Percentiles rank a stretch among this genome's conserved stretches.
These are phyloP conservation scores for Colletotrichum sp. DNA, from an alignment of 2,329 filamentous ascomycete species.

Conservation along the genomic window DNA sequence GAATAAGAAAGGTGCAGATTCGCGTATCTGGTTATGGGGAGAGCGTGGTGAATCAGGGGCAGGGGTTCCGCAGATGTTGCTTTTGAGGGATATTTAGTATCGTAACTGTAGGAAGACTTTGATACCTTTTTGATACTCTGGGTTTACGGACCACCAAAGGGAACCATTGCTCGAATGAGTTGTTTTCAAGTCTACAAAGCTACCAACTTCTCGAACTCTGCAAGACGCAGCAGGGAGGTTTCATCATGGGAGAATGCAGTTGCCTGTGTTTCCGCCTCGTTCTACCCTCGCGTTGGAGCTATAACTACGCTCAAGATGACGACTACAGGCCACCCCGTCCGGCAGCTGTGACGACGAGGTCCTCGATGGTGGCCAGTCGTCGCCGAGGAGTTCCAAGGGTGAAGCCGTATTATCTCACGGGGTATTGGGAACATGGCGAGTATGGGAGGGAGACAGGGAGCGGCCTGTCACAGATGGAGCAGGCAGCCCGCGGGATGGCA, in stretches of 20 bases:
- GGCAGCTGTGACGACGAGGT: background rate
- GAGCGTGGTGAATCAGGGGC: background rate
- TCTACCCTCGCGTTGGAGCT: background rate
- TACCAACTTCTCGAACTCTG: background rate
- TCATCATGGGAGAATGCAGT: background rate
- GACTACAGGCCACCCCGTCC: background rate
- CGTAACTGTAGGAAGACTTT: accelerated
- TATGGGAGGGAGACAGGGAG: background rate
- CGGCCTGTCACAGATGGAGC: background rate
- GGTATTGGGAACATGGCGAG: background rate
- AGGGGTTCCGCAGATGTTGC: background rate
- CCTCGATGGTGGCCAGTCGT: background rate
- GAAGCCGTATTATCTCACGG: background rate
- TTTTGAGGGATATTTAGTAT: background rate
- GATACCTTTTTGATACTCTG: background rate
- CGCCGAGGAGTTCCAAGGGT: background rate
- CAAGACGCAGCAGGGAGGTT: background rate
- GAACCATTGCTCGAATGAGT: background rate
- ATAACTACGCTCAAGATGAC: background rate
- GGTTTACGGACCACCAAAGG: background rate
- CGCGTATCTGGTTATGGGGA: background rate
- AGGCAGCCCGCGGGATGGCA: background rate
- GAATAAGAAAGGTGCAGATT: background rate
- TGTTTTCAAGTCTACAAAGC: accelerated
- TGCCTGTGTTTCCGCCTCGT: background rate